Conservation (phyloP, 2,329 filamentous ascomycete genomes). For the Fusarium brevicatenulatum region DNA sequence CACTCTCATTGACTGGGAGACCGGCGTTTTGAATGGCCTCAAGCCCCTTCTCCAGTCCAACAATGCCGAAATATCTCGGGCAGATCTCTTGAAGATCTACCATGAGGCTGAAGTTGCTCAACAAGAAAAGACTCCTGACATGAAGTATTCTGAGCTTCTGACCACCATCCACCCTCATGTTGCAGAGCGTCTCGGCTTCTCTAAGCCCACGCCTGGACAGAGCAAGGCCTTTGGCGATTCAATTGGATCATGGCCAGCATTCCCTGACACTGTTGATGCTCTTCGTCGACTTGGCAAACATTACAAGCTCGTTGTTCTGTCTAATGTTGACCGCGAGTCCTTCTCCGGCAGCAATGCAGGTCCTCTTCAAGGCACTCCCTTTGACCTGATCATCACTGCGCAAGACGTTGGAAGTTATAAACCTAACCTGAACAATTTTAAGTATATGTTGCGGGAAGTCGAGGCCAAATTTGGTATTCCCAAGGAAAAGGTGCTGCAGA, state of each 20-base stretch:
- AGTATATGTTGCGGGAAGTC: conserved; percentile 68
- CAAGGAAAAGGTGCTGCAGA: conserved; percentile 68
- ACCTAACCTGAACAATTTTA: conserved; percentile 72
- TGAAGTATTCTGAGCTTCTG: conserved; percentile 70
- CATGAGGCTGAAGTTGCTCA: conserved; percentile 60
- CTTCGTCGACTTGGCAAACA: conserved; percentile 59
- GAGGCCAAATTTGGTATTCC: conserved; percentile 64
- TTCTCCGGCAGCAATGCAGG: conserved; percentile 58
- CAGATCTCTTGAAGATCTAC: conserved; percentile 54
- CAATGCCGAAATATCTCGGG: conserved; percentile 45
- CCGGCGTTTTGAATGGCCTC: conserved; percentile 68
- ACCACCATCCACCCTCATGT: conserved; percentile 58
- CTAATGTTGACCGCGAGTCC: conserved; percentile 65
- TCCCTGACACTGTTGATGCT: conserved; percentile 67
- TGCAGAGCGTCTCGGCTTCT: conserved; percentile 55
- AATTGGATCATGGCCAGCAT: conserved; percentile 66
- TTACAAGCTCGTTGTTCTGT: conserved; percentile 68
- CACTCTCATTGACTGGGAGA: conserved; percentile 83
- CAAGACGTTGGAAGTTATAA: conserved; percentile 79
- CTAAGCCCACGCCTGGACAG: conserved; percentile 50
- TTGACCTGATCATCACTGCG: conserved; percentile 74
- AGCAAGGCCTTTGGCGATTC: conserved; percentile 61
- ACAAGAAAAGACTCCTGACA: conserved; percentile 64
- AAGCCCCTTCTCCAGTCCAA: conserved; percentile 56
- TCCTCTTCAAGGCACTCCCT: conserved; percentile 58